Evolutionary conservation across 345 rosid species (phyloP).

Genomic region (Lenwebbia sp.): DNA sequence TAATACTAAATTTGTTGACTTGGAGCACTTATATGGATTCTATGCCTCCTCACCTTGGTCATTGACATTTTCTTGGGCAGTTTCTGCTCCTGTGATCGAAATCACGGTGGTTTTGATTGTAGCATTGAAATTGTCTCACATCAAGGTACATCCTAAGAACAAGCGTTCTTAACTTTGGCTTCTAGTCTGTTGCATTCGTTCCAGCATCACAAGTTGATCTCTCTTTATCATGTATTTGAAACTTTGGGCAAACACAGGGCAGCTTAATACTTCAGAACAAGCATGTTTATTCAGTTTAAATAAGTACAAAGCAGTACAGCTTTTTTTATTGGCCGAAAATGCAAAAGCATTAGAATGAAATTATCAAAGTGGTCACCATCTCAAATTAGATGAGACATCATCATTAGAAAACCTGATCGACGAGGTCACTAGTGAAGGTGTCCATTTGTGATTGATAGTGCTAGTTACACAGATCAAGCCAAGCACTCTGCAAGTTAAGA

Average conservation of each 20-base stretch:
- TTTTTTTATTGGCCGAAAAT: not conserved
- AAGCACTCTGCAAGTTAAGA: not conserved
- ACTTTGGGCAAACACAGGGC: not conserved
- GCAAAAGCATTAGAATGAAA: not conserved
- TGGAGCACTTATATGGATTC: not conserved
- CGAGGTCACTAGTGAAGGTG: not conserved
- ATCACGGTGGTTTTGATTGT: constrained; percentile 96
- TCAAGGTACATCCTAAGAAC: constrained; percentile 29
- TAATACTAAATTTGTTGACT: not conserved
- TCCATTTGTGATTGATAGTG: not conserved
- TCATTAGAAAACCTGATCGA: not conserved
- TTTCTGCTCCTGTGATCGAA: constrained; percentile 80
- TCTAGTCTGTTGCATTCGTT: not conserved
- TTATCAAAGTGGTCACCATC: not conserved
- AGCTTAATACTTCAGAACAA: not conserved
- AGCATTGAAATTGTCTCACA: constrained; percentile 69
- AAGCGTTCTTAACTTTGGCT: not conserved
- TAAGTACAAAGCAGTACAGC: not conserved
- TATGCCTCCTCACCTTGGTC: not conserved
- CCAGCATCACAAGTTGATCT: not conserved
- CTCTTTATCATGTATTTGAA: not conserved
- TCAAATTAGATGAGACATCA: not conserved
- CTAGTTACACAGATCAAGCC: not conserved
- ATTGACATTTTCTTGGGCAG: constrained; percentile 18
- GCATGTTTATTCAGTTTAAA: not conserved